Conservation (phyloP, 2,329 filamentous ascomycete genomes). For the Neofusicoccum parvum region DNA sequence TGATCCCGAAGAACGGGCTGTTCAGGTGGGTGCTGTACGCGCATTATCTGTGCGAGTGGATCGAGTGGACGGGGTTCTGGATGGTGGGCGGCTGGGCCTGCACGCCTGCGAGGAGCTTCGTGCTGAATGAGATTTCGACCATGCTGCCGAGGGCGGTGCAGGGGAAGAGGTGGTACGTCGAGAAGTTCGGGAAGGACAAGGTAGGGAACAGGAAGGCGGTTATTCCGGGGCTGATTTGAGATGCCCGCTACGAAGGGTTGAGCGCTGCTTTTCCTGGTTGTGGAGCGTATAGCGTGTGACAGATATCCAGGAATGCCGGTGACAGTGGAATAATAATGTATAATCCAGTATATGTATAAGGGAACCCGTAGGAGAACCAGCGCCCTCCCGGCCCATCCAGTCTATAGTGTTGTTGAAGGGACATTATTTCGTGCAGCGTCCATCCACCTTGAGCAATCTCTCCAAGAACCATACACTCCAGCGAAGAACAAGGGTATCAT, state of each 20-base stretch:
- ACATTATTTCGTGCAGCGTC: neutral
- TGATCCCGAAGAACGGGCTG: slow-evolving; percentile 79
- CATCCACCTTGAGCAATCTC: neutral
- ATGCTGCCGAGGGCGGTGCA: slow-evolving; percentile 87
- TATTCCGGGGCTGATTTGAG: slow-evolving; percentile 59
- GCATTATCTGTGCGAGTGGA: slow-evolving; percentile 95
- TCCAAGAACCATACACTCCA: neutral
- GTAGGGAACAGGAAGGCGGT: slow-evolving; percentile 75
- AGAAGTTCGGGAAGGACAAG: slow-evolving; percentile 84
- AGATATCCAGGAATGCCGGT: neutral
- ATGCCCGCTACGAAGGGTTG: neutral
- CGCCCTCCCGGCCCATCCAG: neutral
- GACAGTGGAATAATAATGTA: neutral
- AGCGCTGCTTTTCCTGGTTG: neutral
- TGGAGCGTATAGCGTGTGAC: neutral
- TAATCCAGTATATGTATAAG: neutral
- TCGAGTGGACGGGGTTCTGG: slow-evolving; percentile 92
- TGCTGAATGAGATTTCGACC: slow-evolving; percentile 83
- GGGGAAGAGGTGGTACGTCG: slow-evolving; percentile 82
- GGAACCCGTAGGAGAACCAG: neutral
- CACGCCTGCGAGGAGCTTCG: slow-evolving; percentile 75
- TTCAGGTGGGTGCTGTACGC: slow-evolving; percentile 85
- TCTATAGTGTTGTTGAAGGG: neutral
- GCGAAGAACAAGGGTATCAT: slow-evolving; percentile 23
- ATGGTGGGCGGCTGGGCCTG: slow-evolving; percentile 68